These are phyloP conservation scores for Ganoderma resinaceum DNA, from an alignment of 1,284 basidiomycete species.

Conservation along the genomic window DNA sequence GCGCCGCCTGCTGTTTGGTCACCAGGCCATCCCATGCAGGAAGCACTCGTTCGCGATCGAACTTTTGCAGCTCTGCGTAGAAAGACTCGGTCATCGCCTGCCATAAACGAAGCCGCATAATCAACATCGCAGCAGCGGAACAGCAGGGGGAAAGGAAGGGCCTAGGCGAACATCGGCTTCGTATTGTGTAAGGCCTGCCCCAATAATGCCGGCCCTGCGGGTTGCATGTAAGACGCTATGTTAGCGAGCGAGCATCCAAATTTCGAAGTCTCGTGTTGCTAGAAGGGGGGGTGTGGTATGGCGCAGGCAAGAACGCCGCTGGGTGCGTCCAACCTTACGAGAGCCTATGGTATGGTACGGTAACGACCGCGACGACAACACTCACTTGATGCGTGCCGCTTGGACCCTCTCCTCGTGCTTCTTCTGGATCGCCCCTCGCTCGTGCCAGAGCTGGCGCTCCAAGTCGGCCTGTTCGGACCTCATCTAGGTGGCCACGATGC, in stretches of 20 bases:
- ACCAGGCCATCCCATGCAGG: slow-evolving; percentile 79
- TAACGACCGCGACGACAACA: slow-evolving; percentile 13
- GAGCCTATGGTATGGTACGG: neutral
- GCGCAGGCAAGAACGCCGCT: neutral
- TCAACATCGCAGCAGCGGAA: slow-evolving; percentile 21
- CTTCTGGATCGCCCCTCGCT: slow-evolving; percentile 61
- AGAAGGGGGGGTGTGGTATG: neutral
- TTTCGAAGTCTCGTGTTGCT: neutral
- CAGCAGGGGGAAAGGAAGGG: slow-evolving; percentile 7
- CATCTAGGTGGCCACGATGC: slow-evolving; percentile 44
- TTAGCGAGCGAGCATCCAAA: slow-evolving; percentile 21
- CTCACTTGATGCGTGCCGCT: slow-evolving; percentile 68
- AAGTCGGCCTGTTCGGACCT: slow-evolving; percentile 71
- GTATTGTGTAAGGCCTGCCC: slow-evolving; percentile 66
- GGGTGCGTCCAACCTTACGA: neutral
- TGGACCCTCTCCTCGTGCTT: slow-evolving; percentile 76
- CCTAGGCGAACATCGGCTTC: slow-evolving; percentile 65
- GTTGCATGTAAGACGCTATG: neutral
- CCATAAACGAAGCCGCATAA: slow-evolving; percentile 13
- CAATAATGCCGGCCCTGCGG: slow-evolving; percentile 66
- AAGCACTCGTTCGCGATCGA: slow-evolving; percentile 69
- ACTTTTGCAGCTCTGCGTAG: slow-evolving; percentile 66
- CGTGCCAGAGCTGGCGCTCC: slow-evolving; percentile 70
- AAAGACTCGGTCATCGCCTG: slow-evolving; percentile 70
- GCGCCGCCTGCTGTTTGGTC: slow-evolving; percentile 66